Base-by-base conservation (phyloP, 2,329 filamentous ascomycete species). In the Botrytis tulipae region DNA sequence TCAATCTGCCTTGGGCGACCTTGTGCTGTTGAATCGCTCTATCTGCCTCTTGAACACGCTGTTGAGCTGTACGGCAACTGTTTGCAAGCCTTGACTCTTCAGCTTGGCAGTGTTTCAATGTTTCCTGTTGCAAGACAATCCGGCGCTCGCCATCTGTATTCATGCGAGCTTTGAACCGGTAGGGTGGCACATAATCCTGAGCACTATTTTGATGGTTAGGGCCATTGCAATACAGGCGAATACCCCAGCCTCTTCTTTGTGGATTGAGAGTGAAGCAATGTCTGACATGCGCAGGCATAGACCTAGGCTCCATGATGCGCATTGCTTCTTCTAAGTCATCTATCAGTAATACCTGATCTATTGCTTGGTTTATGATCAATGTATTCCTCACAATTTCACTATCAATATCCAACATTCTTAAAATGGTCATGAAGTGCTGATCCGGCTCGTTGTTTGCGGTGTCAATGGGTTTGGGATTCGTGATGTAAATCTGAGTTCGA, bases 341-440 rank as follows among this genome's bases (percentile, higher is more conserved):
- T 71, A 98, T 89, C 0, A 99, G 85, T 9, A 97, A 88, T 12
- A 91, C 89, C 81, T 98, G 95, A 75, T 99, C 96, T 70, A 98
- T 93, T 10, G 84, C 83, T 77, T 94, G 88, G 75, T 91, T 91
- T 80, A 98, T 96, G 79, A 99, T 91, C 65, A 98, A 84, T 74
- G 94, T 91, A 75, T 94, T 92, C 68, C 90, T 90, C 32, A 98
- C 91, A 61, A 92, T 83, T 32, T 92, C 88, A 77, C 95, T 90
- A 75, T 96, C 93, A 75, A 98, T 92, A 82, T 94, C 91, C 70
- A 99, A 85, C 1, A 93, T 89, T 69, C 93, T 88, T 63, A 98
- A 84, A 75, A 95, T 91, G 0, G 96, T 99, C 77, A 93, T 88
- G 73, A 93, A 92, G 4, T 86, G 82, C 22, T 83, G 75, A 76